Evolutionary conservation across 2,329 filamentous ascomycete genomes (phyloP), one percentile per base, ranked within the genome.

Genomic region (Claviceps africana): DNA sequence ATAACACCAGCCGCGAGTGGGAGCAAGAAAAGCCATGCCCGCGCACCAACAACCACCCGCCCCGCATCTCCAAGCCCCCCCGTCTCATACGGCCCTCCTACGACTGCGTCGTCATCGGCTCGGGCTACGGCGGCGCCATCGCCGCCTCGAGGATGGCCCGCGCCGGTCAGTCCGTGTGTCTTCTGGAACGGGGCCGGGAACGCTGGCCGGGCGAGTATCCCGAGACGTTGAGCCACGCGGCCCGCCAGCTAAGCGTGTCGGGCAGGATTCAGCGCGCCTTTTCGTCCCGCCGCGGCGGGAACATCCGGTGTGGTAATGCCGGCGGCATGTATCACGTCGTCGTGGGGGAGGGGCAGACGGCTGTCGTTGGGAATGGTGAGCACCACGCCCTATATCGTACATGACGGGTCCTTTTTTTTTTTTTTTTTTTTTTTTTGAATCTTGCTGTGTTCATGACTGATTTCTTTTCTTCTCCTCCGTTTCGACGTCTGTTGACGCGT

Each of bases 131-230:
- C 25, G 82, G 80, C 40, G 78, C 75, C 25, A 77, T 86, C 21
- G 82, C 82, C 2, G 82, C 82, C 0, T 78, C 79, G 22, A 73
- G 81, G 11, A 79, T 85, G 74, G 76, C 81, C 3, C 73, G 82
- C 51, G 62, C 62, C 0, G 58, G 72, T 2, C 72, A 82, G 60
- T 74, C 70, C 2, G 82, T 86, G 1, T 84, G 81, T 54, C 64
- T 86, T 19, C 70, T 86, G 1, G 83, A 86, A 61, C 69, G 78
- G 19, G 83, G 82, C 2, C 70, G 74, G 53, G 82, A 86, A 64
- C 74, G 71, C 55, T 85, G 80, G 82, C 81, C 81, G 1, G 81
- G 81, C 4, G 79, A 84, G 61, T 85, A 81, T 56, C 81, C 81
- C 0, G 70, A 65, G 25, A 70, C 67, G 0, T 59, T 74, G 0